A percentile compares a stretch with the other conserved stretches of the same genome.
phyloP scores from a whole-genome alignment of 306 rosid species.

The Abrus precatorius region DNA sequence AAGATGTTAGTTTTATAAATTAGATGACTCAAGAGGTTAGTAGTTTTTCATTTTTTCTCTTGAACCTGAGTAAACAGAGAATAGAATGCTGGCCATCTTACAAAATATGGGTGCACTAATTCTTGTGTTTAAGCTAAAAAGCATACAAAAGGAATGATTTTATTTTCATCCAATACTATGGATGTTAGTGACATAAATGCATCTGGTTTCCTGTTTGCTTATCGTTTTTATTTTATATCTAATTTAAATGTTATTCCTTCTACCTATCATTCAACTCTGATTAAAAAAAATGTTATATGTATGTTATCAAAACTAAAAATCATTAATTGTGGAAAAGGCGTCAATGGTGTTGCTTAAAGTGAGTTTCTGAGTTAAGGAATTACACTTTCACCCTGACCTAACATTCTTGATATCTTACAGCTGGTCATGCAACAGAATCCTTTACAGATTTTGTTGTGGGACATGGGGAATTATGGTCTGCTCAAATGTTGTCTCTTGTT shows the following conservation, averaged over 20 bases:
- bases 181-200: background rate
- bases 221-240: background rate
- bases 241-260: background rate
- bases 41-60: constrained; percentile 20
- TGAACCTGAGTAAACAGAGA: background rate
- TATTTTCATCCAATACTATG: constrained; percentile 10
- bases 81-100: constrained; percentile 12
- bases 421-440: constrained; percentile 99
- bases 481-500: constrained; percentile 80
- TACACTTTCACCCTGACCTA: constrained; percentile 44
- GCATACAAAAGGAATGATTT: background rate
- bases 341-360: constrained; percentile 15
- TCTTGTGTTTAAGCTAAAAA: constrained; percentile 7
- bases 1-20: constrained; percentile 26
- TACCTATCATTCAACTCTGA: constrained; percentile 17
- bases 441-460: constrained; percentile 98
- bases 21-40: constrained; percentile 10
- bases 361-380: constrained; percentile 33
- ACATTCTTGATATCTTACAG: constrained; percentile 64
- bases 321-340: constrained; percentile 6
- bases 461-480: constrained; percentile 99
- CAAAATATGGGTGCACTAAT: constrained; percentile 4
- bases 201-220: background rate
- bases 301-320: constrained; percentile 19
- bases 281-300: constrained; percentile 15